Base-by-base conservation (phyloP, 1,139 yeast species). In the Suhomyces anneliseae region DNA sequence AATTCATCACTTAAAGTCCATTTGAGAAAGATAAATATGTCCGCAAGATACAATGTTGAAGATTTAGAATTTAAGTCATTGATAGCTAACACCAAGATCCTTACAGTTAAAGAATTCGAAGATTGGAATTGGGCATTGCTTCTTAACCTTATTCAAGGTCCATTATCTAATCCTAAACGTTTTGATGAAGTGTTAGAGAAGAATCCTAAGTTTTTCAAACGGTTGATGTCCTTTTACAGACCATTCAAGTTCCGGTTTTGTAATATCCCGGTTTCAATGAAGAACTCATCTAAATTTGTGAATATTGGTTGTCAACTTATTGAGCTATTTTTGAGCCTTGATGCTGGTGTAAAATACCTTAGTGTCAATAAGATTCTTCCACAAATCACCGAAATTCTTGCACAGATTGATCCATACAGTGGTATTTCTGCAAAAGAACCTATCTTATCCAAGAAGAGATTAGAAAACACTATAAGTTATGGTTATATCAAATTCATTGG, bases 161-260 rank as follows among this genome's bases (percentile, higher is more conserved):
- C 97, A 0, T 68, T 93, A 26, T 65, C 81, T 47, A 86, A 83
- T 56, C 86, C 90, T 0, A 79, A 75, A 53, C 70, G 90, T 40
- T 74, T 95, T 44, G 96, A 90, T 32, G 99, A 93, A 51, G 72
- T 87, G 0, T 73, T 84, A 36, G 86, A 81, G 54, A 86, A 88
- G 8, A 87, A 64, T 42, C 79, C 98, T 0, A 92, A 90, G 59
- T 90, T 93, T 58, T 76, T 92, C 64, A 92, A 93, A 60, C 71
- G 97, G 47, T 65, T 93, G 32, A 67, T 92, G 58, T 87, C 96
- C 3, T 95, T 93, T 62, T 93, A 85, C 62, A 76, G 98, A 42
- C 99, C 99, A 0, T 87, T 92, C 68, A 90, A 93, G 64, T 84
- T 85, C 59, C 70, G 97, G 48, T 93, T 90, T 63, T 85, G 96